Evolutionary conservation across 306 rosid species (phyloP), one percentile per base, ranked within the genome.

Genomic region (Dalbergia cochinchinensis): DNA sequence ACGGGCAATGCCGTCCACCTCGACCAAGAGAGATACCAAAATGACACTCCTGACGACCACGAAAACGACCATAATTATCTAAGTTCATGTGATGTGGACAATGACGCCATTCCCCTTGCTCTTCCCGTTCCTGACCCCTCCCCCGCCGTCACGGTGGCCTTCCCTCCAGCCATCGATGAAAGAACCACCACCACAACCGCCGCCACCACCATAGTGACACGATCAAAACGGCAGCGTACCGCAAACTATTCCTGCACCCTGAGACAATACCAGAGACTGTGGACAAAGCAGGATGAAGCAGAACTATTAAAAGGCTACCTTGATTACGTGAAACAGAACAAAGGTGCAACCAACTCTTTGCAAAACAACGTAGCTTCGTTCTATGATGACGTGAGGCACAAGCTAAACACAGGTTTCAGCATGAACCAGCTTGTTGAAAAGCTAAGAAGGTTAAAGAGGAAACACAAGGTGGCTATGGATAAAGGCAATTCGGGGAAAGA

Each of bases 401-500:
- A 83, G 44, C 71, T 83, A 1, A 78, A 63, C 18, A 55, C 18
- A 6, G 62, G 2, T 47, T 78, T 83, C 63, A 83, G 67, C 45
- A 78, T 5, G 51, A 78, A 59, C 61, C 86, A 73, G 73, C 73
- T 83, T 59, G 86, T 83, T 37, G 86, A 83, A 80, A 83, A 83
- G 61, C 73, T 83, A 63, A 83, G 83, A 31, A 81, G 94, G 85
- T 77, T 96, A 67, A 96, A 96, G 87, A 91, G 89, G 78, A 96
- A 96, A 80, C 91, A 91, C 87, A 88, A 90, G 35, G 80, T 77
- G 47, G 73, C 83, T 35, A 35, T 87, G 50, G 82, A 73, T 41
- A 93, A 83, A 82, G 82, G 87, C 78, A 86, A 79, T 50, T 50
- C 14, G n/a, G 6, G 48, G 54, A 82, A 72, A 26, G 96, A 85